Percentiles rank a stretch among this genome's conserved stretches.
Evolutionary conservation across 176 grass and related monocot species (phyloP).

Genomic region (Rhipidocladum racemiflorum): DNA sequence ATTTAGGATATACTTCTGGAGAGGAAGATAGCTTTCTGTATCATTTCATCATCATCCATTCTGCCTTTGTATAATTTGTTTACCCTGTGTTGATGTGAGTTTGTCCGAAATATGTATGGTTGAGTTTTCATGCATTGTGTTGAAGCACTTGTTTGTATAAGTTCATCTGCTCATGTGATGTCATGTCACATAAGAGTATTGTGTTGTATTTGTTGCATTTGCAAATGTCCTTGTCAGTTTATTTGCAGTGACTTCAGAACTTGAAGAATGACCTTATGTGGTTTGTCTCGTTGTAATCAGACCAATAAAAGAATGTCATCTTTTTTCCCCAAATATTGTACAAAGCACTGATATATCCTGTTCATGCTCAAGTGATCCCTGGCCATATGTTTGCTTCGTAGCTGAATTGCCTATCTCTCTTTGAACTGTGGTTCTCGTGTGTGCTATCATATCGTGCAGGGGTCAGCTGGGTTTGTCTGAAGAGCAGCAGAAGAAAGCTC

Average conservation of each 20-base stretch:
- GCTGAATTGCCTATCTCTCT: neutral
- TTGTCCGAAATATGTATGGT: neutral
- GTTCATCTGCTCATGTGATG: neutral
- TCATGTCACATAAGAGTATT: neutral
- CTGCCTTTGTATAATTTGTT: neutral
- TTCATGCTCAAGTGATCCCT: neutral
- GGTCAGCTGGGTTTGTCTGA: conserved; percentile 86
- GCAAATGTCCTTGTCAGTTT: conserved; percentile 1
- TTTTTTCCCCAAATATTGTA: neutral
- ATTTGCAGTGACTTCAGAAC: conserved; percentile 11
- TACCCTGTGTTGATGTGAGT: neutral
- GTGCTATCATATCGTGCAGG: conserved; percentile 37
- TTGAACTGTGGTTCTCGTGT: conserved; percentile 23
- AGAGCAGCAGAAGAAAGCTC: conserved; percentile 82
- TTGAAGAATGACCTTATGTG: neutral
- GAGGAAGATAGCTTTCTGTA: neutral
- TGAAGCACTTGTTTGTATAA: neutral
- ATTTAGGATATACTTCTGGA: neutral
- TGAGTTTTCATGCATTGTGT: neutral
- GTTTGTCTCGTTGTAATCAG: neutral
- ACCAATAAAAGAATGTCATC: neutral
- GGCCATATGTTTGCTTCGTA: neutral
- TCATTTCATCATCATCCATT: neutral
- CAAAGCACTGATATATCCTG: conserved; percentile 12
- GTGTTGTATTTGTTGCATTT: conserved; percentile 5